Evolutionary conservation across 208 protist species (phyloP), one percentile per base, ranked within the genome.

Genomic region (Tetramitus jugosus): DNA sequence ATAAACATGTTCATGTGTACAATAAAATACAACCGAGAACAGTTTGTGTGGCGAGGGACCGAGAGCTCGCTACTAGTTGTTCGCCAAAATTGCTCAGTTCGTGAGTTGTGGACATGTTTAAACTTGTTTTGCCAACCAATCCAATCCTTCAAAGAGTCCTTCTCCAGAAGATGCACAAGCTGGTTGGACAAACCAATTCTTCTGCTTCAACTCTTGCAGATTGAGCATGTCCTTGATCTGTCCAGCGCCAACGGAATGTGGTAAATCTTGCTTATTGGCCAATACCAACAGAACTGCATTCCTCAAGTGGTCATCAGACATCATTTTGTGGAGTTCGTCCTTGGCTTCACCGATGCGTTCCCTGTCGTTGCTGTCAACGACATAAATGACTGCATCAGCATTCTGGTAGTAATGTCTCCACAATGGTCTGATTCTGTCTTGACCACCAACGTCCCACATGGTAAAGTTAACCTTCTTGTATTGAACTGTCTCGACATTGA

Each of bases 391-490:
- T 7, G 52, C 86, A 31, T 88, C n/a, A 0, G 84, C 91, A 76
- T 91, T 90, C 37, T 86, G 81, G 81, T 86, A 94, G 78, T 94
- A 94, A 76, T 92, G 87, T 35, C 87, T 81, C 91, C 90, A 94
- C 20, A 94, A 72, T 17, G 81, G 78, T 39, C 88, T 81, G 76
- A 60, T 46, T 35, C 39, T 72, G 31, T 23, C 65, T 35, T 72
- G 65, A 10, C 69, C 69, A 45, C 46, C 33, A 29, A 76, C 45
- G 43, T 76, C 69, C 45, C 45, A 76, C 64, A 99, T 88, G 37
- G 94, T 96, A 76, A 99, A 98, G 43, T 86, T 96, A 52, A 98
- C 92, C 71, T 96, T 97, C 80, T 96, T 96, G 87, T 97, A 99
- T 79, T 94, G 83, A 31, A 98, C 84, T 7, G 85, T 83, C 10